phyloP scores from a whole-genome alignment of 106 monocot species.

The Platanthera guangdongensis region DNA sequence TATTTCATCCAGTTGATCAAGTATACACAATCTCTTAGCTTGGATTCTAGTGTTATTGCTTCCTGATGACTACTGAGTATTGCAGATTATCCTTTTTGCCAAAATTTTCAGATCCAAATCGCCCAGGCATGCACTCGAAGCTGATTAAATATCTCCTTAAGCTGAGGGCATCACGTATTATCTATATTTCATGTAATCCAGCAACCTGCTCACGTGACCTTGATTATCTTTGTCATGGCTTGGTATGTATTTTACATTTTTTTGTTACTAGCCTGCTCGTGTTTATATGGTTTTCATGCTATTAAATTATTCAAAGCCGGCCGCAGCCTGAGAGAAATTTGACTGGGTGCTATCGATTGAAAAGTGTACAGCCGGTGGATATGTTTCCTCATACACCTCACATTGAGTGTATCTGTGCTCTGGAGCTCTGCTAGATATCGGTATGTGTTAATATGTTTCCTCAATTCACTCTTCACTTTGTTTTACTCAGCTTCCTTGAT shows the following conservation, averaged over 20 bases:
- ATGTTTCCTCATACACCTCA: conserved; percentile 99
- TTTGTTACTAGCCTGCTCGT: neutral
- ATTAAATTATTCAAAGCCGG: neutral
- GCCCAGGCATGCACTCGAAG: conserved; percentile 95
- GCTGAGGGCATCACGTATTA: conserved; percentile 47
- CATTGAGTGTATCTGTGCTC: conserved; percentile 80
- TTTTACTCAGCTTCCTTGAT: too few species aligned
- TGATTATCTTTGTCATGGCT: conserved; percentile 86
- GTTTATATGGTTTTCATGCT: neutral
- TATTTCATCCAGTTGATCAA: neutral
- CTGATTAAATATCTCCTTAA: conserved; percentile 79
- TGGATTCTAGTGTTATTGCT: neutral
- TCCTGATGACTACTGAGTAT: neutral
- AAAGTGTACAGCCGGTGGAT: conserved; percentile 74
- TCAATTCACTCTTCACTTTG: too few species aligned
- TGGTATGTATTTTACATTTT: conserved; percentile 40
- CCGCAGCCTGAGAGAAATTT: conserved; percentile 57
- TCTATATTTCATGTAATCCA: conserved; percentile 96
- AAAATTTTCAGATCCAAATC: conserved; percentile 76
- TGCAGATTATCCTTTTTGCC: neutral
- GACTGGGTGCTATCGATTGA: conserved; percentile 69
- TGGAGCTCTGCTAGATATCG: conserved; percentile 41
- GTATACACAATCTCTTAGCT: neutral
- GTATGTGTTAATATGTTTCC: neutral
- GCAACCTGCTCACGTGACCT: conserved; percentile 92